Conservation (phyloP, 495 filamentous ascomycete species). For the Massariosphaeria phaeospora region DNA sequence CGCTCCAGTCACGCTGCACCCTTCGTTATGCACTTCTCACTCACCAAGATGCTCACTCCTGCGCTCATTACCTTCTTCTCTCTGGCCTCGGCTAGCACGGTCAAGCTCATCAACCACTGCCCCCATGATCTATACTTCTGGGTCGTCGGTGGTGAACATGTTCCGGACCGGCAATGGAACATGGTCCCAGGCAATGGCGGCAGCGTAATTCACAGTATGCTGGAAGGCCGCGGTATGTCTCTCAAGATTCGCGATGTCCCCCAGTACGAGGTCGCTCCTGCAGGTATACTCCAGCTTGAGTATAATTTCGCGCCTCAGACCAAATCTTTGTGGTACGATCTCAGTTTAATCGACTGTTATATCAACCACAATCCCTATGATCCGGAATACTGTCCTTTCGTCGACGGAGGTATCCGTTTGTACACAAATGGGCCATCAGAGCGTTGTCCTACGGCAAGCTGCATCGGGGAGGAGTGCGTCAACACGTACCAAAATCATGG, state of each 20-base stretch:
- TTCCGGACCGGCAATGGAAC: not conserved
- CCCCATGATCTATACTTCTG: conserved; percentile 9
- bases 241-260: conserved; percentile 22
- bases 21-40: not conserved
- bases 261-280: not conserved
- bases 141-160: not conserved
- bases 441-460: not conserved
- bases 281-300: conserved; percentile 12
- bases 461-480: not conserved
- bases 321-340: conserved; percentile 3
- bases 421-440: not conserved
- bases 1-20: conserved; percentile 2
- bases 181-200: not conserved
- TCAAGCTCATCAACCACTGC: conserved; percentile 19
- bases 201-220: conserved; percentile 7
- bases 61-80: not conserved
- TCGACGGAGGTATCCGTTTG: conserved; percentile 13
- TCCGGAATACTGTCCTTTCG: conserved; percentile 6
- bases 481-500: conserved; percentile 7
- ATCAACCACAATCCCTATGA: not conserved
- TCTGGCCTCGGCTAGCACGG: not conserved
- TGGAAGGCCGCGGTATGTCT: not conserved
- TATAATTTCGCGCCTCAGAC: not conserved
- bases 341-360: conserved; percentile 15
- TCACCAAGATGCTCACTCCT: too few relatives aligned